Percentiles rank a stretch among this genome's conserved stretches.
Evolutionary conservation across 2,329 filamentous ascomycete species (phyloP).

Genomic region (Cercospora janseana): DNA sequence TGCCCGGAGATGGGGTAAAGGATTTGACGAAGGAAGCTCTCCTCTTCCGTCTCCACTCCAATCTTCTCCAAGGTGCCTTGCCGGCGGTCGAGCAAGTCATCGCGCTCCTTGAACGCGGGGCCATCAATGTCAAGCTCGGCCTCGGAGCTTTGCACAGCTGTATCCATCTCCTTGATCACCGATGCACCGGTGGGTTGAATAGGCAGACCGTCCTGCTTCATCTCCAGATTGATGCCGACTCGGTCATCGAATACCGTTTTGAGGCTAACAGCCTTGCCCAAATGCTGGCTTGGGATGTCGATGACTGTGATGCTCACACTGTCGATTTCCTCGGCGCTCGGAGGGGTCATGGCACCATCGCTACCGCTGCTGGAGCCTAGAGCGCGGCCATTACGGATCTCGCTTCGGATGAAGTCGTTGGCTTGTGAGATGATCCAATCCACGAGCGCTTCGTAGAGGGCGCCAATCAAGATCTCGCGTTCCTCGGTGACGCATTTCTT

Average conservation of each 20-base stretch:
- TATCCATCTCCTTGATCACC: slow-evolving; percentile 81
- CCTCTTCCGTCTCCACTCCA: slow-evolving; percentile 74
- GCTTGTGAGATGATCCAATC: slow-evolving; percentile 92
- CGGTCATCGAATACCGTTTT: slow-evolving; percentile 89
- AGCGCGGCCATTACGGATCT: slow-evolving; percentile 66
- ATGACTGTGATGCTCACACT: slow-evolving; percentile 87
- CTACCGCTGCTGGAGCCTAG: slow-evolving; percentile 67
- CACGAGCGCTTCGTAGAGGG: slow-evolving; percentile 88
- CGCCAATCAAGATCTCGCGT: slow-evolving; percentile 75
- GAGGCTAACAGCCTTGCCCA: slow-evolving; percentile 86
- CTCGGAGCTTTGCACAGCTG: slow-evolving; percentile 71
- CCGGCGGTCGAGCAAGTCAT: slow-evolving; percentile 75
- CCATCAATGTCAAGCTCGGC: slow-evolving; percentile 75
- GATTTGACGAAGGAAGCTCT: slow-evolving; percentile 76
- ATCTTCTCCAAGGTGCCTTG: slow-evolving; percentile 84
- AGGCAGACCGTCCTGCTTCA: slow-evolving; percentile 93
- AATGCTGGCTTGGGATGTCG: slow-evolving; percentile 73
- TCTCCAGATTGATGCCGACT: slow-evolving; percentile 92
- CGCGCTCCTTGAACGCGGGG: slow-evolving; percentile 66
- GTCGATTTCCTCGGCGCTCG: slow-evolving; percentile 65
- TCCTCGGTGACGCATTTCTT: slow-evolving; percentile 81
- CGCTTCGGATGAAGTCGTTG: slow-evolving; percentile 76
- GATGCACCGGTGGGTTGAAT: slow-evolving; percentile 72
- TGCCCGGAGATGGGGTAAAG: slow-evolving; percentile 75
- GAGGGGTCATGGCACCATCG: slow-evolving; percentile 60